Base-by-base conservation (phyloP, 306 rosid genomes). In the Vicia sativa region DNA sequence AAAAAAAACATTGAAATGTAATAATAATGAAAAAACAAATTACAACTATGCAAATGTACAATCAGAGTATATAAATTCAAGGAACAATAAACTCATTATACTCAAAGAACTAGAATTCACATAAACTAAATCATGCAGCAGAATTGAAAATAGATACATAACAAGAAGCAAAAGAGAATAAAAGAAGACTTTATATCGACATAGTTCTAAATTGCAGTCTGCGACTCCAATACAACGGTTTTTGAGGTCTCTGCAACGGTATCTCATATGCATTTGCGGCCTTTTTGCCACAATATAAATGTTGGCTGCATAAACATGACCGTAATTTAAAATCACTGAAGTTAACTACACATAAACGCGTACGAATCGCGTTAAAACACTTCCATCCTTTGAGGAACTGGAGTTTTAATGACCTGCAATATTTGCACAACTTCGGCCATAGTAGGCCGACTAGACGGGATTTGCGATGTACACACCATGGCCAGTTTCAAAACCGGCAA, bases 351-450 rank as follows among this genome's bases (percentile, higher is more conserved):
- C 28, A 39, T 12, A 60, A 26, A 49, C 37, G 11, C 44, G 35
- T 8, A 62, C 23, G 7, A 19, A 26, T 44, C 53, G 35, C 37
- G 48, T 81, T 57, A 84, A 71, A 78, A 86, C 31, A 78, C 63
- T 73, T 84, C 87, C 83, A 81, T 84, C 61, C 87, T 88, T 46
- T 82, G 87, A 60, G 89, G 87, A 81, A 88, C 82, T 54, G 97
- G 97, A 38, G 95, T 86, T 80, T 84, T 83, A 66, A 91, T 91
- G 38, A 91, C 85, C 49, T 87, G 91, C 56, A 91, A 68, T 14
- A 91, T 91, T 70, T 87, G 95, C 48, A 82, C 85, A 54, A 91
- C 95, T 86, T 91, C 97, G 34, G 86, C 79, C 97, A 91, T 91
- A 14, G 95, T 84, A 73, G 97, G 97, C 48, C 95, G 81, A 77